Percentiles rank a stretch among this genome's conserved stretches.
phyloP scores from a whole-genome alignment of 805 yeast species.

The Huiozyma sinensis region DNA sequence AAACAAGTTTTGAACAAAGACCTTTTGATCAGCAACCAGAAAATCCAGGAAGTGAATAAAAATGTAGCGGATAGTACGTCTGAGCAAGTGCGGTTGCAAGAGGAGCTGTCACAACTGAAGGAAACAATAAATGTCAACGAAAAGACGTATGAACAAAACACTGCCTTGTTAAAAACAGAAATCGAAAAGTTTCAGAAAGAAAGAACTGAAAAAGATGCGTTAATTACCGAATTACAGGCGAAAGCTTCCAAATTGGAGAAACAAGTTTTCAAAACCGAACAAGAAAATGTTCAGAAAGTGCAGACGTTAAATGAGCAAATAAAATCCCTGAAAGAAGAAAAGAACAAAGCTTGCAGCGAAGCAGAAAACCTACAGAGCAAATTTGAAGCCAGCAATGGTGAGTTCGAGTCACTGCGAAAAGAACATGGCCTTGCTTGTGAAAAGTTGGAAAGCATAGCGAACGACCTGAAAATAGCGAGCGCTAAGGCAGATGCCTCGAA shows the following conservation, averaged over 20 bases:
- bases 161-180: neutral
- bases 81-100: no score
- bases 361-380: neutral
- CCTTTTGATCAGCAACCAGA: neutral
- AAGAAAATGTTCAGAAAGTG: neutral
- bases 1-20: neutral
- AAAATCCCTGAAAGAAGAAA: neutral
- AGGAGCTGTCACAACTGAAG: no score
- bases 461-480: neutral
- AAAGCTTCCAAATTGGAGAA: neutral
- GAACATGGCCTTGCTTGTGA: neutral
- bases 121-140: no score
- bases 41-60: neutral
- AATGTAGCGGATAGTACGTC: no score
- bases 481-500: neutral
- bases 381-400: neutral
- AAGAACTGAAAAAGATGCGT: neutral
- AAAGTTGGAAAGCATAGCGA: neutral
- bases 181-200: neutral
- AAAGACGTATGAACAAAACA: neutral
- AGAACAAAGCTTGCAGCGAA: neutral
- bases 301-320: constrained; percentile 6
- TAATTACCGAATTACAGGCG: neutral
- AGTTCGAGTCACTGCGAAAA: neutral
- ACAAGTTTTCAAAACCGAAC: neutral